phyloP scores from a whole-genome alignment of 2,329 filamentous ascomycete genomes.

The Monilinia polystroma region DNA sequence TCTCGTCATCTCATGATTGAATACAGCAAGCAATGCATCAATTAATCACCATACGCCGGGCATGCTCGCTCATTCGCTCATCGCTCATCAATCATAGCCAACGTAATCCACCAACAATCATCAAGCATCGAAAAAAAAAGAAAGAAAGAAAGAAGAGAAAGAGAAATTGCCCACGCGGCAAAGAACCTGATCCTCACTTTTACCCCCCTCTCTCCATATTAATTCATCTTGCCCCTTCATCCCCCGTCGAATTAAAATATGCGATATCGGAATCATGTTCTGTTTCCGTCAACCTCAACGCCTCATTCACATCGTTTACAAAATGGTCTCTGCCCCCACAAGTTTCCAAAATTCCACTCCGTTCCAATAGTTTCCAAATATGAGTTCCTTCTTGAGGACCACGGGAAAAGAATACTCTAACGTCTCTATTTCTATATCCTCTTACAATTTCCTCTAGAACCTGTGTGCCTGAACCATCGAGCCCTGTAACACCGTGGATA shows the following conservation, averaged over 20 bases:
- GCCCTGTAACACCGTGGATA: conserved; percentile 91
- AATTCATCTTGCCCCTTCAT: conserved; percentile 24
- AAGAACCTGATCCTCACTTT: too few relatives aligned
- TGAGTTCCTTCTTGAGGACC: conserved; percentile 44
- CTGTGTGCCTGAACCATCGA: conserved; percentile 91
- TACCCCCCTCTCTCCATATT: too few relatives aligned
- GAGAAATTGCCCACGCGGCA: neutral
- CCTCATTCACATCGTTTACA: conserved; percentile 79
- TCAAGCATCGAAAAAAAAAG: neutral
- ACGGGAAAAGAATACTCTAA: conserved; percentile 72
- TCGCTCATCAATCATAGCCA: conserved; percentile 11
- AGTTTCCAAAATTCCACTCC: conserved; percentile 80
- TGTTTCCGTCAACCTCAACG: conserved; percentile 72
- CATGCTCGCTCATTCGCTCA: conserved; percentile 12
- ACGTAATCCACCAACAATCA: neutral
- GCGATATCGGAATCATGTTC: conserved; percentile 48
- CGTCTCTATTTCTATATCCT: conserved; percentile 72
- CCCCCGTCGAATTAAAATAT: conserved; percentile 32
- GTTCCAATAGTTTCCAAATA: conserved; percentile 66
- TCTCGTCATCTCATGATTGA: conserved; percentile 11
- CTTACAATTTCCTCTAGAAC: conserved; percentile 87
- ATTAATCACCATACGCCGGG: conserved; percentile 8
- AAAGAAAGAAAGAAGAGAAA: neutral
- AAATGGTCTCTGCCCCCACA: conserved; percentile 78
- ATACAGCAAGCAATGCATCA: neutral